Base-by-base conservation (phyloP, 306 rosid species). In the Cicer judaicum region DNA sequence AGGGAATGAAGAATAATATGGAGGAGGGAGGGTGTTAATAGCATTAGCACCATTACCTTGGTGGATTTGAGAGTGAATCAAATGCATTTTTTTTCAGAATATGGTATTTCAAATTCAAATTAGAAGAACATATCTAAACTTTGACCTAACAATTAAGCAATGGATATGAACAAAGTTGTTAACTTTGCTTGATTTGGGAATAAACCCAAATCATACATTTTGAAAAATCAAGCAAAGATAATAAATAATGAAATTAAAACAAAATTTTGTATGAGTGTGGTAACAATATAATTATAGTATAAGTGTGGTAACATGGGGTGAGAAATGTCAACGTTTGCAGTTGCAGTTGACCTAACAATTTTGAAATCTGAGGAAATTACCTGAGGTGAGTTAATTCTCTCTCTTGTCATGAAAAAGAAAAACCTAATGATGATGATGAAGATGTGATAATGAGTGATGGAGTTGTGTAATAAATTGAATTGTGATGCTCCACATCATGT, bases 341-440 rank as follows among this genome's bases (percentile, higher is more conserved):
- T 68, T 88, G 78, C 85, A 79, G 89, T 82, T 89, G 81, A 88
- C 90, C 97, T 78, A 89, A 93, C 91, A 81, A 64, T n/a, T 84
- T 70, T 19, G 80, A 84, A 84, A 81, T 63, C 83, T 81, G 82
- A 36, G 83, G 49, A 68, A 74, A 66, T 19, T 19, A 70, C 56
- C 64, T 74, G 77, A 55, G 82, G 76, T 46, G 76, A 47, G 61
- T 60, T 46, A 66, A 42, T 12, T 65, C 73, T 75, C 68, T 64
- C 46, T 46, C 68, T 62, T 24, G 50, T 16, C 40, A 64, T 55
- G 70, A 49, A 63, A 44, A 43, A 49, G 43, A 61, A 81, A 81
- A 73, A 68, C 85, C 84, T 41, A 72, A 80, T 21, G 15, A 80
- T 60, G 29, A 49, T 24, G 6, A 43, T 12, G 61, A 21, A 18